Evolutionary conservation across 2,329 filamentous ascomycete genomes (phyloP), one percentile per base, ranked within the genome.

Genomic region (Hawksworthiomyces lignivorus): DNA sequence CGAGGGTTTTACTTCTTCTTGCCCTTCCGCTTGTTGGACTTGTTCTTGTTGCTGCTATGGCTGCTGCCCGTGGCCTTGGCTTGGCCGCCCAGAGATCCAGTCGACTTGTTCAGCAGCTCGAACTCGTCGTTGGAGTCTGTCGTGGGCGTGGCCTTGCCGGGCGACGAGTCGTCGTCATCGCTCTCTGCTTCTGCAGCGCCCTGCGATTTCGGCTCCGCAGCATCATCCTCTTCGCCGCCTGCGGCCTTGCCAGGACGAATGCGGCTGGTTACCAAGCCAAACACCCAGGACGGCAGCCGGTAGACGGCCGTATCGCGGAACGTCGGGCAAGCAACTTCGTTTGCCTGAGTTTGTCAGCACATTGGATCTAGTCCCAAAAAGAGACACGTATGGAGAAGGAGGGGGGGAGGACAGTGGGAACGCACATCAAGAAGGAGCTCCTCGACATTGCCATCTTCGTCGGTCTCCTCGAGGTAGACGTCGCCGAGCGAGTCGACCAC

Each of bases 401-500:
- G 8, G 18, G 7, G 29, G 38, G 26, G 3, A 3, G 21, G 14
- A 14, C 17, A 15, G 8, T 14, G 17, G 3, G 9, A 39, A 75
- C 84, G 72, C 66, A 96, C 80, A 60, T 98, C 90, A 46, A 98
- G 79, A 49, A 96, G 68, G 58, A 82, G 94, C 59, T 96, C 87
- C 52, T 84, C 77, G 24, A 79, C 75, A 42, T 85, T 79, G 40
- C 92, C 92, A 19, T 96, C 87, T 52, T 89, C 88, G 39, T 87
- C 87, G 54, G 87, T 76, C 57, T 94, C 86, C 63, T 97, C 89
- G n/a, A 98, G 71, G 58, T 87, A 98, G 11, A 98, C 92, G 54
- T 96, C 88, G 21, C 92, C 92, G 9, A 83, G 70, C 1, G 86
- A 87, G 63, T 98, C 90, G 4, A 98, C 92, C 43, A 98, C 82